Base-by-base conservation (phyloP, 1,139 yeast genomes). In the Scheffersomyces cryptocercus region DNA sequence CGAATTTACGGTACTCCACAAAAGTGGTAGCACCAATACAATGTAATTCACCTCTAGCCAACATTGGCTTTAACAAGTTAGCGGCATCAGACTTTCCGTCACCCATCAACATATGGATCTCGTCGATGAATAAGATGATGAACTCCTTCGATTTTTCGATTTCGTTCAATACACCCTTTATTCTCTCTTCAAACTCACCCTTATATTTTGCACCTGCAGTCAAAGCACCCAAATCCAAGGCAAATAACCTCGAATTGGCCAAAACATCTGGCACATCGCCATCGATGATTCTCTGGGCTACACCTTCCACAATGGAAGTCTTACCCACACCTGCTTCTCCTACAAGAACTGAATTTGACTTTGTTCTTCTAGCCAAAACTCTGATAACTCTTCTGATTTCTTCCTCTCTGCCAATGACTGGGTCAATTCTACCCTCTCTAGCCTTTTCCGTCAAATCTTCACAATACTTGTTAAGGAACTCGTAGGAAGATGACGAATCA, bases 301-400 rank as follows among this genome's bases (percentile, higher is more conserved):
- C 97, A 54, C 99, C 99, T 73, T 93, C 99, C 40, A 91, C 96
- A 57, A 93, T 91, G 15, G 96, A 88, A 32, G 99, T 95, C 70
- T 93, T 93, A 76, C 99, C 99, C 42, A 93, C 97, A 81, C 99
- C 99, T 29, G 99, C 97, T 60, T 93, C 98, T 76, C 99, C 99
- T 59, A 93, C 89, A 52, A 93, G 73, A 53, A 96, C 93, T 11
- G 99, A 96, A 61, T 95, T 95, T 3, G 97, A 90, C 69, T 93
- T 93, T 29, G 96, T 88, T 70, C 99, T 83, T 72, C 99, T 85
- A 13, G 99, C 93, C 50, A 93, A 75, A 4, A 95, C 96, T 50
- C 98, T 80, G 49, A 93, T 91, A 35, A 96, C 90, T 54, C 98
- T 78, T 68, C 99, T 81, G 53, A 95, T 93, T 68, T 93, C 99